Evolutionary conservation across 305 asterid species (phyloP).

Genomic region (Coffea humblotiana): DNA sequence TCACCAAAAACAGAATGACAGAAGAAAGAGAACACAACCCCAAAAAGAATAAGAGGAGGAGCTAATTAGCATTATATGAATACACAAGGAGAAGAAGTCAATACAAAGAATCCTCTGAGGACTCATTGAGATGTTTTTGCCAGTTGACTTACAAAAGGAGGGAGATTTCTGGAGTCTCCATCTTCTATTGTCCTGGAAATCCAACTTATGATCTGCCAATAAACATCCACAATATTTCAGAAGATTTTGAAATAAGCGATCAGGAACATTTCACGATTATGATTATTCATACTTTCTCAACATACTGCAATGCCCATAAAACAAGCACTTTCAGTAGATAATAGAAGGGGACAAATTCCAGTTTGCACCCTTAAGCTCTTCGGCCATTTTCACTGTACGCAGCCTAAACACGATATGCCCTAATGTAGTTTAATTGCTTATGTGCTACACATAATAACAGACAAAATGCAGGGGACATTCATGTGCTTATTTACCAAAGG

Average conservation of each 20-base stretch:
- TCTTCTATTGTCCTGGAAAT: constrained; percentile 76
- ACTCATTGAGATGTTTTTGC: background rate
- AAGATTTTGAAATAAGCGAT: background rate
- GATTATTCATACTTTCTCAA: background rate
- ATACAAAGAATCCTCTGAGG: background rate
- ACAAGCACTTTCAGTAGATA: background rate
- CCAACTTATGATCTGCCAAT: constrained; percentile 76
- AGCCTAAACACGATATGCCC: background rate
- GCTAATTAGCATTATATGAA: background rate
- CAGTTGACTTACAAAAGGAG: constrained; percentile 74
- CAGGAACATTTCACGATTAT: background rate
- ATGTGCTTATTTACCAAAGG: background rate
- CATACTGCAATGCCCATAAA: background rate
- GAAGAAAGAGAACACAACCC: background rate
- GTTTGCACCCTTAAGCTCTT: background rate
- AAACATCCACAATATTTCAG: constrained; percentile 20
- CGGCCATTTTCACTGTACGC: background rate
- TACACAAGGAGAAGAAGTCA: background rate
- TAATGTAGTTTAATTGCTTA: background rate
- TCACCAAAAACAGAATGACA: background rate
- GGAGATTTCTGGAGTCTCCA: constrained; percentile 88
- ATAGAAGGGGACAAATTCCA: background rate
- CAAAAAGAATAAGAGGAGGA: background rate
- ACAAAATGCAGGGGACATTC: background rate
- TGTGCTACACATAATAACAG: background rate